Evolutionary conservation across 75 land plant genomes (phyloP).

Genomic region (Selaginella tamariscina): DNA sequence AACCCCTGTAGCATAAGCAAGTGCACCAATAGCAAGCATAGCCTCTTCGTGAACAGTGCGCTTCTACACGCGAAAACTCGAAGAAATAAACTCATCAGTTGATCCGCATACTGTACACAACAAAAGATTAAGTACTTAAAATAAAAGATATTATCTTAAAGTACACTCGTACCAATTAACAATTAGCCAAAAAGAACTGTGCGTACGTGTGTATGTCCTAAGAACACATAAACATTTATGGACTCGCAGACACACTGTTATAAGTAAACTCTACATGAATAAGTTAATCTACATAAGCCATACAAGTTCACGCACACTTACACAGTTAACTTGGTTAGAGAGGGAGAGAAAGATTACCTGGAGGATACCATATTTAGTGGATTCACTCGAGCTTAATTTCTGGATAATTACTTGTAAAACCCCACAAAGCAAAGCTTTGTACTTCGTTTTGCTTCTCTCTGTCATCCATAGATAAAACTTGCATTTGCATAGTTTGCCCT

Average conservation of each 20-base stretch:
- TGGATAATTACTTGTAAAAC: slow-evolving; percentile 60
- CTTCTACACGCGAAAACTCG: slow-evolving; percentile 53
- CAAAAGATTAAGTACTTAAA: no score
- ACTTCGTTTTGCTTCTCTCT: slow-evolving; percentile 53
- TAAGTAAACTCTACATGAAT: no score
- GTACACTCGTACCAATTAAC: no score
- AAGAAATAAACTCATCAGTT: slow-evolving; percentile 53
- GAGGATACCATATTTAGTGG: slow-evolving; percentile 35
- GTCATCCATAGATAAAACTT: slow-evolving; percentile 44
- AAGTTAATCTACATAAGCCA: no score
- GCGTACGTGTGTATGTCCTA: no score
- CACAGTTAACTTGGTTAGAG: no score
- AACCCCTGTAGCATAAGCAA: slow-evolving; percentile 51
- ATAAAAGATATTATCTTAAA: no score
- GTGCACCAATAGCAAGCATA: slow-evolving; percentile 68
- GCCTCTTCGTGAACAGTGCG: slow-evolving; percentile 74
- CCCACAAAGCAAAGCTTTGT: slow-evolving; percentile 60
- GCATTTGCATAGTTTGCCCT: slow-evolving; percentile 36
- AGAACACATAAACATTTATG: no score
- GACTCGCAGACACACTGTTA: no score
- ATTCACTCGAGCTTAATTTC: slow-evolving; percentile 36
- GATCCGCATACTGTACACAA: slow-evolving; percentile 50
- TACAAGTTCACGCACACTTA: no score
- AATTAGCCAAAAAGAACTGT: no score
- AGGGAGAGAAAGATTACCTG: no score